Evolutionary conservation across 2,329 filamentous ascomycete genomes (phyloP).

Genomic region (Pestalotiopsis sp.): DNA sequence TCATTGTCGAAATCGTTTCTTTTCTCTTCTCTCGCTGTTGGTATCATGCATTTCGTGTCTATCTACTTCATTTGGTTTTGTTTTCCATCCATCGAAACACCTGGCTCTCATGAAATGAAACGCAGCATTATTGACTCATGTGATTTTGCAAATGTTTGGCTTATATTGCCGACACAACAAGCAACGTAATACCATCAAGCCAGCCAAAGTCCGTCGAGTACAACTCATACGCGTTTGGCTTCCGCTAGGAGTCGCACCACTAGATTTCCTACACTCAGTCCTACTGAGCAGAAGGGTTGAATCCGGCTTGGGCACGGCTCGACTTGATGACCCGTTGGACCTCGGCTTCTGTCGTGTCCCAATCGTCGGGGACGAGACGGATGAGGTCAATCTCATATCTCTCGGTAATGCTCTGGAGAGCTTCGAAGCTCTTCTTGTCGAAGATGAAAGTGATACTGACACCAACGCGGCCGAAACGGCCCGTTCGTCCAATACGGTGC

Average conservation of each 20-base stretch:
- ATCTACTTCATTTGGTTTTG: background rate
- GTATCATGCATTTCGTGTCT: conserved; percentile 11
- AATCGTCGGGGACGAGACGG: conserved; percentile 81
- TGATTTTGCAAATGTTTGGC: background rate
- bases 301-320: conserved; percentile 60
- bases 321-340: conserved; percentile 83
- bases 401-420: conserved; percentile 77
- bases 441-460: conserved; percentile 95
- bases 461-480: conserved; percentile 93
- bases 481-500: conserved; percentile 95
- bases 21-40: background rate
- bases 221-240: background rate
- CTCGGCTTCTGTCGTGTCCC: conserved; percentile 84
- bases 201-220: background rate
- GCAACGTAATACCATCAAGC: background rate
- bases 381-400: conserved; percentile 83
- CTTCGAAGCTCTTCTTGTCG: conserved; percentile 78
- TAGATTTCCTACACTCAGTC: conserved; percentile 6
- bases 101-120: background rate
- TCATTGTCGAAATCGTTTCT: background rate
- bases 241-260: background rate
- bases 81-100: background rate
- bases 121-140: background rate
- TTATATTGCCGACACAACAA: background rate
- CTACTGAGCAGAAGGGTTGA: conserved; percentile 41